Evolutionary conservation across 305 asterid genomes (phyloP).

Genomic region (Solanum hybrid): DNA sequence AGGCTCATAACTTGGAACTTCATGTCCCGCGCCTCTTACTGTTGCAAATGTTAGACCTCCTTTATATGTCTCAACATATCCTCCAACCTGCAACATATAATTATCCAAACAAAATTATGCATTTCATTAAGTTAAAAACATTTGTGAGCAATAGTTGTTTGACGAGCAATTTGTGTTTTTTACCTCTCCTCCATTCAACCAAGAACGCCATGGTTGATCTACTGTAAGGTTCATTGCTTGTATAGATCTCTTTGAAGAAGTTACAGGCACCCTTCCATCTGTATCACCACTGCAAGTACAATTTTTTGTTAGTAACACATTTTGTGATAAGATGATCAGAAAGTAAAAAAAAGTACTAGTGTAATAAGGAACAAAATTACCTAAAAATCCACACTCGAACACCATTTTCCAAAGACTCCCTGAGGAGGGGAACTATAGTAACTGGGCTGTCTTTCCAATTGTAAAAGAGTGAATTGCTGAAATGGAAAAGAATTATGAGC

Average conservation of each 20-base stretch:
- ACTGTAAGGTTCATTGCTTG: conserved; percentile 25
- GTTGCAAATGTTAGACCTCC: conserved; percentile 25
- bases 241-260: conserved; percentile 28
- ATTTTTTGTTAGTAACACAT: not conserved
- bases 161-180: not conserved
- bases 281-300: conserved; percentile 25
- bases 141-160: not conserved
- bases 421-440: conserved; percentile 23
- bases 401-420: conserved; percentile 21
- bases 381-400: conserved; percentile 31
- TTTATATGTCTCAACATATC: conserved; percentile 28
- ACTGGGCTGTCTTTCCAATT: conserved; percentile 25
- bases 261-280: conserved; percentile 34
- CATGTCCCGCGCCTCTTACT: conserved; percentile 38
- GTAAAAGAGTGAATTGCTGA: not conserved
- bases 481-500: not conserved
- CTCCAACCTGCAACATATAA: conserved; percentile 27
- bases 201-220: conserved; percentile 26
- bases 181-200: conserved; percentile 34
- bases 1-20: conserved; percentile 34
- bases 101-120: not conserved
- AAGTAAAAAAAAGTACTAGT: too few relatives aligned
- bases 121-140: not conserved
- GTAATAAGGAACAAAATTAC: conserved; percentile 7
- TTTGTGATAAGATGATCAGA: not conserved